A percentile compares a stretch with the other conserved stretches of the same genome.
Conservation (phyloP, 768 basidiomycete genomes). For the Lyophyllum shimeji region DNA sequence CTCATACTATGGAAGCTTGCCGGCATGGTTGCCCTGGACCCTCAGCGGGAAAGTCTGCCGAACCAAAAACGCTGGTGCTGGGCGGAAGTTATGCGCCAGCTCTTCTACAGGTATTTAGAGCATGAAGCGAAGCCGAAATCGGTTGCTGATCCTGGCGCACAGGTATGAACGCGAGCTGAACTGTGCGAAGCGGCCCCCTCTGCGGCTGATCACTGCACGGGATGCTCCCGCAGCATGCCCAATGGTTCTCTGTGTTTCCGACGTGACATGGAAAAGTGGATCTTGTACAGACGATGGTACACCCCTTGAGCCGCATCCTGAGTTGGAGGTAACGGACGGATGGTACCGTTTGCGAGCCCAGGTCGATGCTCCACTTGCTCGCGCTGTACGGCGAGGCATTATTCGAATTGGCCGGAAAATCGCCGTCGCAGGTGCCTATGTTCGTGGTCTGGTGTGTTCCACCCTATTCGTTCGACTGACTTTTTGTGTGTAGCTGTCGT, state of each 20-base stretch:
- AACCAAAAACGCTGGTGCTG: conserved; percentile 72
- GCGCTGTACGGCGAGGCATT: conserved; percentile 64
- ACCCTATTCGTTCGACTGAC: background rate
- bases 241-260: conserved; percentile 83
- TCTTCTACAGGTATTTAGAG: conserved; percentile 71
- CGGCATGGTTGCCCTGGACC: conserved; percentile 76
- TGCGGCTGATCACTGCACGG: conserved; percentile 79
- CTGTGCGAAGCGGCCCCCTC: conserved; percentile 71
- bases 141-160: background rate
- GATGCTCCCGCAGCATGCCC: conserved; percentile 80
- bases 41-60: conserved; percentile 49
- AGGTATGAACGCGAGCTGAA: conserved; percentile 92
- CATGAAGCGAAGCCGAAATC: background rate
- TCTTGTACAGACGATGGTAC: conserved; percentile 36
- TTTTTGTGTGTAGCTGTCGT: conserved; percentile 50
- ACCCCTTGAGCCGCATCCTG: conserved; percentile 42
- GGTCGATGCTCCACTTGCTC: conserved; percentile 69
- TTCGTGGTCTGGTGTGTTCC: conserved; percentile 34
- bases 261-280: conserved; percentile 54
- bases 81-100: conserved; percentile 76
- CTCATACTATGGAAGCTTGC: conserved; percentile 95
- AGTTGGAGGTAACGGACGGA: conserved; percentile 93
- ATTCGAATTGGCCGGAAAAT: conserved; percentile 84
- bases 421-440: conserved; percentile 75
- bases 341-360: conserved; percentile 89